These are phyloP conservation scores for Xylaria telfairii DNA, from an alignment of 495 filamentous ascomycete genomes.

Conservation along the genomic window DNA sequence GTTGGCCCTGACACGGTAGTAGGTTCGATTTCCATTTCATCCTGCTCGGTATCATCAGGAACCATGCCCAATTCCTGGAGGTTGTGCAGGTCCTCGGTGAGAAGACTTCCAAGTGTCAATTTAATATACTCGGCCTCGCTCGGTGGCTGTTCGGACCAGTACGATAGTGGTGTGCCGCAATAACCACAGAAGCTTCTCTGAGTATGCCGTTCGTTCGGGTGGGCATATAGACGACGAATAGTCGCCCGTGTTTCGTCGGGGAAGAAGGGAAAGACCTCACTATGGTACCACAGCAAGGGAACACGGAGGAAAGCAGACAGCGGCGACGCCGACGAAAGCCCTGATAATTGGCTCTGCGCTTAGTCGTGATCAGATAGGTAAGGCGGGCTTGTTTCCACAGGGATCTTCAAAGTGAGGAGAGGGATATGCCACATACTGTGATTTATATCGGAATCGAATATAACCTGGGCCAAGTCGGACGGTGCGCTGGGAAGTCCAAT, in stretches of 20 bases:
- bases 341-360: conserved; percentile 47
- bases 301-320: conserved; percentile 80
- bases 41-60: conserved; percentile 50
- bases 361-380: conserved; percentile 8
- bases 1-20: conserved; percentile 28
- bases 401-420: conserved; percentile 5
- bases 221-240: conserved; percentile 75
- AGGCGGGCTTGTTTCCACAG: background rate
- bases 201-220: conserved; percentile 60
- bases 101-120: conserved; percentile 74
- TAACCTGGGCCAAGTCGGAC: conserved; percentile 63
- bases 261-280: conserved; percentile 72
- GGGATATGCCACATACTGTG: conserved; percentile 62
- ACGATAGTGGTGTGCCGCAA: conserved; percentile 81
- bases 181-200: conserved; percentile 87
- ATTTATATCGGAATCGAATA: conserved; percentile 69
- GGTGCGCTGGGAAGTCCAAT: conserved; percentile 68
- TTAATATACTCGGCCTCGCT: conserved; percentile 76
- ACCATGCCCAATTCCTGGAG: conserved; percentile 73
- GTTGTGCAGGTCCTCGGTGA: conserved; percentile 65
- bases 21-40: conserved; percentile 41
- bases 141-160: conserved; percentile 75
- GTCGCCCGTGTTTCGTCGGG: conserved; percentile 74
- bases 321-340: conserved; percentile 68
- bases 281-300: conserved; percentile 77